Base-by-base conservation (phyloP, 345 rosid species). In the Euphorbia pulcherrima region DNA sequence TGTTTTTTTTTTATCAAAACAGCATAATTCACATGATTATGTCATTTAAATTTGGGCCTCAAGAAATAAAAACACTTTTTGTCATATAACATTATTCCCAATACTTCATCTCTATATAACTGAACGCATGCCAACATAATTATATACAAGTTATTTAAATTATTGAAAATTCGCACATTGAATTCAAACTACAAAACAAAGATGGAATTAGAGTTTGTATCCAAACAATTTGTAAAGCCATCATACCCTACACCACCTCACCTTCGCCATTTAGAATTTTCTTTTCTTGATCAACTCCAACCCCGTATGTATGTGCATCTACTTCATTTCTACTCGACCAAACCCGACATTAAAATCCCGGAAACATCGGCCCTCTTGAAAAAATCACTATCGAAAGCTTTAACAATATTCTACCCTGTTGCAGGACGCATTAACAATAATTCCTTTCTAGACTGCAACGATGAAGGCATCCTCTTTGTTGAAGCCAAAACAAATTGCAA, bases 191-290 rank as follows among this genome's bases (percentile, higher is more conserved):
- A 44, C 2, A 44, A 44, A 44, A 44, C 16, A 12, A 44, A 44
- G 17, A 11, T 44, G 17, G 50, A 44, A 44, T 16, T 44, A 44
- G 18, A 44, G 50, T 7, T 44, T 44, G 2, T 11, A 44, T 44
- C 50, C 16, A 18, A 44, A 44, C 17, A 44, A 44, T 44, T 6
- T 44, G 16, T 44, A 11, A 44, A 44, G 50, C 50, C 50, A 8
- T 74, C 70, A 26, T 69, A 50, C 12, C 78, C 78, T 1, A 68
- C 78, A 9, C 78, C 78, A 0, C 20, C 63, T 57, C 73, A 63
- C 50, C 50, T 12, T 44, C 50, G 50, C 50, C 50, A 44, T 44
- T 18, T 44, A 7, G 55, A 64, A 55, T 68, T 55, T 2, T 71
- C 80, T 14, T 30, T 75, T 40, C 50, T 44, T 14, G 50, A 44